phyloP scores from a whole-genome alignment of 768 basidiomycete species.

The Boletus sp. region DNA sequence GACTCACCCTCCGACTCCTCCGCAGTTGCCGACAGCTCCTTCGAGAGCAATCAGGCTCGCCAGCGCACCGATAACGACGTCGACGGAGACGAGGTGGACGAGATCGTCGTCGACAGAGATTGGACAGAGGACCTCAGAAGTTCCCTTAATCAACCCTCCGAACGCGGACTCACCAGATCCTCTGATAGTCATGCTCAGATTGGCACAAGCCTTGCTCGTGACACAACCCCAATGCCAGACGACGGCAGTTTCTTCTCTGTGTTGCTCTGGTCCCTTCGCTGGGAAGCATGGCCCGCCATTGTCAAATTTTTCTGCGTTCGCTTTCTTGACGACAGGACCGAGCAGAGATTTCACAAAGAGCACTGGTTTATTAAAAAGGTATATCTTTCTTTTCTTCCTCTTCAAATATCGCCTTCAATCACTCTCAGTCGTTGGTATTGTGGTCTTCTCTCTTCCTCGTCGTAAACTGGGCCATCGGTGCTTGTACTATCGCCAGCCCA shows the following conservation, averaged over 20 bases:
- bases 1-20: slow-evolving; percentile 59
- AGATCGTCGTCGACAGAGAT: slow-evolving; percentile 71
- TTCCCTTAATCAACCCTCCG: slow-evolving; percentile 51
- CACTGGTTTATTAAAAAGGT: slow-evolving; percentile 70
- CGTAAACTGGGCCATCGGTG: slow-evolving; percentile 65
- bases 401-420: slow-evolving; percentile 1
- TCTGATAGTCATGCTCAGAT: slow-evolving; percentile 39
- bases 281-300: slow-evolving; percentile 54
- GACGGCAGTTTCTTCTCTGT: slow-evolving; percentile 33
- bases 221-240: slow-evolving; percentile 33
- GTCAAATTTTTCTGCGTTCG: slow-evolving; percentile 56
- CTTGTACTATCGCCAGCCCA: slow-evolving; percentile 46
- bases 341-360: slow-evolving; percentile 54
- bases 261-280: slow-evolving; percentile 46
- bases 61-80: slow-evolving; percentile 29
- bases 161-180: slow-evolving; percentile 48
- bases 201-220: slow-evolving; percentile 36
- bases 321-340: slow-evolving; percentile 59
- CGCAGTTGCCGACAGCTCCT: slow-evolving; percentile 45
- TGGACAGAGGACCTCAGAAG: slow-evolving; percentile 62
- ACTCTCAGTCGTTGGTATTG: slow-evolving; percentile 47
- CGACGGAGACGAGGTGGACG: slow-evolving; percentile 50
- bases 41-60: slow-evolving; percentile 37
- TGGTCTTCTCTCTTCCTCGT: slow-evolving; percentile 65
- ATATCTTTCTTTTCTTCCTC: neutral